Evolutionary conservation across 2,329 filamentous ascomycete genomes (phyloP).

Genomic region (Aspergillus niger): DNA sequence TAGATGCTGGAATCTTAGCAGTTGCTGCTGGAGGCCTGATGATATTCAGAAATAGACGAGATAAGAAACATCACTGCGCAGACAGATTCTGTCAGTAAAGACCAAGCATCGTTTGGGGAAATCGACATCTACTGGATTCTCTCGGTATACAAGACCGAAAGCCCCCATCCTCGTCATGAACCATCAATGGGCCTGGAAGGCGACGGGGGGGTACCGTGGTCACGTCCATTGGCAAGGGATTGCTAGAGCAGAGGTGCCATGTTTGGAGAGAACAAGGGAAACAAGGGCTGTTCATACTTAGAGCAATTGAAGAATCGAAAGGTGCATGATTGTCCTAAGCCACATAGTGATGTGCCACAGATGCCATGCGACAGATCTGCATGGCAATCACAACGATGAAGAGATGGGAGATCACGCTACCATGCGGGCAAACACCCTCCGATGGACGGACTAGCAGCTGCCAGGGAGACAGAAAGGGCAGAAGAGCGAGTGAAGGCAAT

Average conservation of each 20-base stretch:
- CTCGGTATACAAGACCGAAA: neutral
- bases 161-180: neutral
- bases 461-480: slow-evolving; percentile 1
- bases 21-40: neutral
- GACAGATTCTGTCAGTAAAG: neutral
- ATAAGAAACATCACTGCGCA: slow-evolving; percentile 3
- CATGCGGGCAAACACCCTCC: slow-evolving; percentile 1
- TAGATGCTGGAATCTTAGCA: slow-evolving; percentile 2
- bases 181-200: neutral
- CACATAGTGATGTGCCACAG: slow-evolving; percentile 16
- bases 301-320: neutral
- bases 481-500: neutral
- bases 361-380: slow-evolving; percentile 21
- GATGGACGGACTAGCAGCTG: neutral
- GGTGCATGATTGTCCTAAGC: slow-evolving; percentile 3
- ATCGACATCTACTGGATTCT: neutral
- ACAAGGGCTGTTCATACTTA: slow-evolving; percentile 13
- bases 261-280: neutral
- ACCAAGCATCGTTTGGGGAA: neutral
- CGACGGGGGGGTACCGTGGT: neutral
- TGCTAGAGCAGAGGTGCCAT: neutral
- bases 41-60: neutral
- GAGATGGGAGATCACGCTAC: slow-evolving; percentile 10
- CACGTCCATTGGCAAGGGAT: neutral
- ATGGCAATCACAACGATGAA: slow-evolving; percentile 16